Percentiles rank a stretch among this genome's conserved stretches.
These are phyloP conservation scores for Picochlorum sp. DNA, from an alignment of 139 green algal genomes.

Conservation along the genomic window DNA sequence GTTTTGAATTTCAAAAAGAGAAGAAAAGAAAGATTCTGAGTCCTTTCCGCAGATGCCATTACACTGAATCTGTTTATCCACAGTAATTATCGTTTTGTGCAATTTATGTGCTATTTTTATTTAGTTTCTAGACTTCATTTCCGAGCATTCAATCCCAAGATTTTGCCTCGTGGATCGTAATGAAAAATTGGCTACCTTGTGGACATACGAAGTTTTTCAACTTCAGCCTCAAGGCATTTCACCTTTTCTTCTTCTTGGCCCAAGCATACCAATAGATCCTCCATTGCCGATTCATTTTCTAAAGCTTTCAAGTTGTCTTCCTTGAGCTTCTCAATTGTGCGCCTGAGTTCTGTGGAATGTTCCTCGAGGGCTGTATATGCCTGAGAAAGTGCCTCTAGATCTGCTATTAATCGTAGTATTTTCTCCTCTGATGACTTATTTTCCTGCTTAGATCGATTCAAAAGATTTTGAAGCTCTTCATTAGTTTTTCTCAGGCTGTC, in stretches of 20 bases:
- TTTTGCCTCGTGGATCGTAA: too few relatives aligned
- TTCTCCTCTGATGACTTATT: not conserved
- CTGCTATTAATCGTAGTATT: not conserved
- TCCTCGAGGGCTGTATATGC: not conserved
- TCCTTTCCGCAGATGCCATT: too few relatives aligned
- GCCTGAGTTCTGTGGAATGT: not conserved
- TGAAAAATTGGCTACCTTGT: too few relatives aligned
- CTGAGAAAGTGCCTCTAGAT: not conserved
- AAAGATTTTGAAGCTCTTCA: not conserved
- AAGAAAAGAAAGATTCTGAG: too few relatives aligned
- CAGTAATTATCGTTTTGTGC: too few relatives aligned
- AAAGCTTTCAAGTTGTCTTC: not conserved
- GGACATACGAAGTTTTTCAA: too few relatives aligned
- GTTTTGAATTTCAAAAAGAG: too few relatives aligned
- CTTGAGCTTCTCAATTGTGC: not conserved
- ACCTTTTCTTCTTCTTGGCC: conserved; percentile 54
- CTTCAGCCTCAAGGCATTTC: too few relatives aligned
- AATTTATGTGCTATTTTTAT: too few relatives aligned
- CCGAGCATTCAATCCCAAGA: too few relatives aligned
- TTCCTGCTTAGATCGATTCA: not conserved
- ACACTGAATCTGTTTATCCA: too few relatives aligned
- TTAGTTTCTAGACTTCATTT: too few relatives aligned
- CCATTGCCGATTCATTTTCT: conserved; percentile 44
- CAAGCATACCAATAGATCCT: conserved; percentile 77
- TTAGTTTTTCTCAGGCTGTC: not conserved